These are phyloP conservation scores for Abrus precatorius DNA, from an alignment of 306 rosid genomes.

Conservation along the genomic window DNA sequence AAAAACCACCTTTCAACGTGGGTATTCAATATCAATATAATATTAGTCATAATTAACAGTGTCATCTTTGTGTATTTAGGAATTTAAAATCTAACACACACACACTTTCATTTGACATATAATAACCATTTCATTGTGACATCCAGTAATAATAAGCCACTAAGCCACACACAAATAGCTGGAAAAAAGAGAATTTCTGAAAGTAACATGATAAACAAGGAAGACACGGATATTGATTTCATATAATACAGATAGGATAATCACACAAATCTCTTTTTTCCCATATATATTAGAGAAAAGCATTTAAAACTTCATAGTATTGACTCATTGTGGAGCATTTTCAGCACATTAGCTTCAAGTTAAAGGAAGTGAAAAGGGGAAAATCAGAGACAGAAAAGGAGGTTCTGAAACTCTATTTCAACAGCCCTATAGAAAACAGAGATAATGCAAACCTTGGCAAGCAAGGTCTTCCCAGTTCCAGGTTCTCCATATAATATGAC, in stretches of 20 bases:
- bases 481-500: constrained; percentile 95
- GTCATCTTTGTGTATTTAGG: background rate
- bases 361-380: background rate
- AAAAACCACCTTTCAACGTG: constrained; percentile 6
- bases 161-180: constrained; percentile 13
- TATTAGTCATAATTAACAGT: background rate
- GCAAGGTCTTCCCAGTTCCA: constrained; percentile 98
- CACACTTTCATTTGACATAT: constrained; percentile 8
- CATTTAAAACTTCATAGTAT: background rate
- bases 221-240: background rate
- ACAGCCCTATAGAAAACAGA: constrained; percentile 47
- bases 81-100: background rate
- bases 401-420: background rate
- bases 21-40: background rate
- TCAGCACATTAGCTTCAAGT: background rate
- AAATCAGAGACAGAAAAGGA: background rate
- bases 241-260: constrained; percentile 21
- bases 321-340: constrained; percentile 13
- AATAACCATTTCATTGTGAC: constrained; percentile 2
- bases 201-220: constrained; percentile 28
- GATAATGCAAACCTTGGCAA: constrained; percentile 77
- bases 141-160: constrained; percentile 1
- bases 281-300: constrained; percentile 1
- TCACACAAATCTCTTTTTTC: constrained; percentile 6
- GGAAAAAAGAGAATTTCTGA: constrained; percentile 17